Percentiles rank a stretch among this genome's conserved stretches.
These are phyloP conservation scores for Lecanoromycetidae sp. DNA, from an alignment of 2,329 filamentous ascomycete genomes.

Conservation along the genomic window DNA sequence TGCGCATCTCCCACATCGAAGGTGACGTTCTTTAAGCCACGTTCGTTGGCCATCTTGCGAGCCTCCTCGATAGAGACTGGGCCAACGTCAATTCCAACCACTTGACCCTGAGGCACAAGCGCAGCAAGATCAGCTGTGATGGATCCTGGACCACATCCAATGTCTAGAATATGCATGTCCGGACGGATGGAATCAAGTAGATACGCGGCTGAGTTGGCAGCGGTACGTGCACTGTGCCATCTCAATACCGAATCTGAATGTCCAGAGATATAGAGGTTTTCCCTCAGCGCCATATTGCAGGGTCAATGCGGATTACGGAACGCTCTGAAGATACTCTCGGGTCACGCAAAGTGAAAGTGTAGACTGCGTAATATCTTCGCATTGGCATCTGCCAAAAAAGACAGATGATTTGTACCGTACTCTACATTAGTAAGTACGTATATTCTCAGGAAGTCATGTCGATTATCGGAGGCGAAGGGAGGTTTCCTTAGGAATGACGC, in stretches of 20 bases:
- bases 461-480: not conserved
- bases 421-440: not conserved
- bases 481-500: not conserved
- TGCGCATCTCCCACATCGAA: constrained; percentile 32
- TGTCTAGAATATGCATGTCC: constrained; percentile 29
- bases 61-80: constrained; percentile 25
- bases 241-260: constrained; percentile 28
- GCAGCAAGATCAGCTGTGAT: constrained; percentile 32
- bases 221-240: constrained; percentile 26
- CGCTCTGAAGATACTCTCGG: not conserved
- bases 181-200: constrained; percentile 29
- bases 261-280: constrained; percentile 27
- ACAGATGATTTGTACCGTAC: too few species aligned
- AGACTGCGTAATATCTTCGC: not conserved
- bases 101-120: constrained; percentile 28
- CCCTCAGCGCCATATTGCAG: constrained; percentile 10
- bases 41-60: constrained; percentile 21
- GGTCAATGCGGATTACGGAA: not conserved
- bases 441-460: not conserved
- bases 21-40: constrained; percentile 26
- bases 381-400: too few species aligned
- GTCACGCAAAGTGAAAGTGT: not conserved
- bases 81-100: constrained; percentile 28
- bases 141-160: constrained; percentile 34
- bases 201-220: constrained; percentile 29